A percentile compares a stretch with the other conserved stretches of the same genome.
Conservation (phyloP, 768 basidiomycete genomes). For the Lactarius tabidus region DNA sequence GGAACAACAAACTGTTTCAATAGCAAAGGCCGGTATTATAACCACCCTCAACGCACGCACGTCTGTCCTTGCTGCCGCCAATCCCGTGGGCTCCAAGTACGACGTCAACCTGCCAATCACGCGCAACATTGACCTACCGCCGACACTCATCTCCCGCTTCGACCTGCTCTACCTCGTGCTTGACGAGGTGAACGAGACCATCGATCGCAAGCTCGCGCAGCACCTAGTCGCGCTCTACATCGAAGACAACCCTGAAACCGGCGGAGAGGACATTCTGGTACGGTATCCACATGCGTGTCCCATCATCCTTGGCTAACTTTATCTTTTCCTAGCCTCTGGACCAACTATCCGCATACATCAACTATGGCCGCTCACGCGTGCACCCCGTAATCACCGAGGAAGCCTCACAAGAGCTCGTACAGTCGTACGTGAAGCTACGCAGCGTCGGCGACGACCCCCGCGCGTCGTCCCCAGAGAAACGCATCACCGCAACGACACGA, state of each 20-base stretch:
- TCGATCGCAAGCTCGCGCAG: conserved; percentile 84
- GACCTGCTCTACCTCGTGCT: conserved; percentile 94
- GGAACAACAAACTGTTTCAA: conserved; percentile 99
- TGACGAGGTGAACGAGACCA: conserved; percentile 86
- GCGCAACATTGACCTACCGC: conserved; percentile 94
- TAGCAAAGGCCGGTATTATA: conserved; percentile 98
- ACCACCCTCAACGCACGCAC: conserved; percentile 98
- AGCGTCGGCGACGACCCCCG: conserved; percentile 88
- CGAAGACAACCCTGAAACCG: conserved; percentile 76
- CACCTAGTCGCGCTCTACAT: conserved; percentile 92
- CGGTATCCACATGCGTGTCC: conserved; percentile 26
- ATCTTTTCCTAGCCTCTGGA: conserved; percentile 65
- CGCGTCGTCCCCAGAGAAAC: conserved; percentile 78
- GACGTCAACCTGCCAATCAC: conserved; percentile 90
- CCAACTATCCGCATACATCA: conserved; percentile 90
- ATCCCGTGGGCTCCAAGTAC: conserved; percentile 95
- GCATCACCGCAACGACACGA: conserved; percentile 96
- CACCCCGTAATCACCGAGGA: conserved; percentile 83
- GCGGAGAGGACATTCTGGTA: conserved; percentile 72
- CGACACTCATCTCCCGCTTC: conserved; percentile 96
- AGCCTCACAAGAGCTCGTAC: conserved; percentile 80
- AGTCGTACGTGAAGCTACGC: conserved; percentile 90
- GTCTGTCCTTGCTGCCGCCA: conserved; percentile 95
- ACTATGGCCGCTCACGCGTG: conserved; percentile 82
- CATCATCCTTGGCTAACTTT: background rate